Conservation (phyloP, 2,329 filamentous ascomycete genomes). For the Helotiales sp. region DNA sequence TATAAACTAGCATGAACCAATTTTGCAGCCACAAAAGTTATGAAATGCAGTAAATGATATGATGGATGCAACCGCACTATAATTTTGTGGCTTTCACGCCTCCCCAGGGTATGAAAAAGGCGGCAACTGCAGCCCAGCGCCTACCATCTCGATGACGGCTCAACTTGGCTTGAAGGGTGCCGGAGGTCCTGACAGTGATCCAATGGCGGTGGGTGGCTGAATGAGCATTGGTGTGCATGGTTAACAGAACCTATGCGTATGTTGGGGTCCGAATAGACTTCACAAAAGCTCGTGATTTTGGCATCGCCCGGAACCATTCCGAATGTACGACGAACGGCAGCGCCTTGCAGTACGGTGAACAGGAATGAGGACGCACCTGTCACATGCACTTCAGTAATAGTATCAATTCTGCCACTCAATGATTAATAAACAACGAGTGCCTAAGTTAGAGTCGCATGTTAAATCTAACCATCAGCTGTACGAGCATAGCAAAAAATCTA, state of each 20-base stretch:
- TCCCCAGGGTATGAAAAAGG: too few species aligned
- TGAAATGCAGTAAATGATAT: not conserved
- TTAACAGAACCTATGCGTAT: not conserved
- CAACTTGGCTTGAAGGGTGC: not conserved
- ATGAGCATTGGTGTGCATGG: not conserved
- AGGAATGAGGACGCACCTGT: not conserved
- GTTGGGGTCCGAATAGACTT: not conserved
- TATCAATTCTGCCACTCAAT: not conserved
- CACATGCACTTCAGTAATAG: not conserved
- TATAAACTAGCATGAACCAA: not conserved
- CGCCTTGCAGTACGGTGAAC: not conserved
- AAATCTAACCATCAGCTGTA: too few species aligned
- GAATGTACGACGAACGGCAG: not conserved
- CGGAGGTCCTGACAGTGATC: not conserved
- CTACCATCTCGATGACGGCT: too few species aligned
- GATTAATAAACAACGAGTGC: not conserved
- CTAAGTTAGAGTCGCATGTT: too few species aligned
- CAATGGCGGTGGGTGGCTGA: not conserved
- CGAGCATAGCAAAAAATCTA: too few species aligned
- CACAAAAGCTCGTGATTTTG: not conserved
- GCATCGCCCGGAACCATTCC: not conserved
- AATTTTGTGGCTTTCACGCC: too few species aligned
- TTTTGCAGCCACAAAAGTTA: not conserved
- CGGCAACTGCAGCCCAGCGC: too few species aligned
- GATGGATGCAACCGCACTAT: not conserved